These are phyloP conservation scores for Zygnema circumcarinatum DNA, from an alignment of 139 green algal genomes.

Conservation along the genomic window DNA sequence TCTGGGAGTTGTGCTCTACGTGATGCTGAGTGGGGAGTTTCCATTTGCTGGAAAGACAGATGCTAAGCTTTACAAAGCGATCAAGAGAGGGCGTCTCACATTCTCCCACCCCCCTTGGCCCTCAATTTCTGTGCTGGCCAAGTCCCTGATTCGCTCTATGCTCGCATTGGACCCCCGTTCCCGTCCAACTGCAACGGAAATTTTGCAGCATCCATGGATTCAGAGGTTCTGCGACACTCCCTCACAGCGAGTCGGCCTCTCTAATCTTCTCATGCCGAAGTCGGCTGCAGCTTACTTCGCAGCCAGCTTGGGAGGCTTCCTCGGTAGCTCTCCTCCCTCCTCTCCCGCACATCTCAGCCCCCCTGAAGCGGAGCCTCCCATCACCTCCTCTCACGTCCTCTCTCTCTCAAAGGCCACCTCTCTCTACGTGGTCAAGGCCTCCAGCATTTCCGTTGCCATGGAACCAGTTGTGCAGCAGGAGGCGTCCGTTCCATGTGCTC, in stretches of 20 bases:
- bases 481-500: background rate
- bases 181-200: conserved; percentile 74
- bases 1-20: conserved; percentile 28
- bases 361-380: background rate
- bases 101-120: conserved; percentile 75
- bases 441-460: too few species aligned
- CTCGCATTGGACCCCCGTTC: conserved; percentile 75
- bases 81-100: conserved; percentile 72
- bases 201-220: conserved; percentile 86
- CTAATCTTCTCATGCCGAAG: background rate
- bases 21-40: conserved; percentile 18
- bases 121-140: conserved; percentile 66
- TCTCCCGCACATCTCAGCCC: background rate
- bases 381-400: too few species aligned
- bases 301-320: background rate
- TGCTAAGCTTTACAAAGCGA: conserved; percentile 68
- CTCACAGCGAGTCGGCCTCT: background rate
- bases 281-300: background rate
- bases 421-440: too few species aligned
- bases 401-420: too few species aligned
- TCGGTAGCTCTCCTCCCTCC: background rate
- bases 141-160: conserved; percentile 56
- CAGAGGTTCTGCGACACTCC: background rate
- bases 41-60: conserved; percentile 15
- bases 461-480: background rate